Base-by-base conservation (phyloP, 805 yeast species). In the Zygosaccharomyces kombuchaensis region DNA sequence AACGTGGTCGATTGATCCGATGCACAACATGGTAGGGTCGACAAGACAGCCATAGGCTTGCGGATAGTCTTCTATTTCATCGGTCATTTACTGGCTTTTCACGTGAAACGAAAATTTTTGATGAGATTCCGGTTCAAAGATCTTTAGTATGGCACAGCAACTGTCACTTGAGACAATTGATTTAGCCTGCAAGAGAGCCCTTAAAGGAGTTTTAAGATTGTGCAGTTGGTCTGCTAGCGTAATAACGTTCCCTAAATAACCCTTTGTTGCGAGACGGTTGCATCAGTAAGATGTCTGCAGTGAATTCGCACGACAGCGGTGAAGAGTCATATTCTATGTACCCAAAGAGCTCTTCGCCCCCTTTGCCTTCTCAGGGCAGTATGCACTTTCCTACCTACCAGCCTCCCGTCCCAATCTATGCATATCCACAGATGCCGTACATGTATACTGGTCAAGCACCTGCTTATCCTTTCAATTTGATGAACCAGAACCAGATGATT, bases 281-380 rank as follows among this genome's bases (percentile, higher is more conserved):
- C 41, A 16, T 38, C 41, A 19, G 45, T 38, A 40, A 41, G 32
- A 49, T 49, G 53, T 43, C 53, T 32, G 43, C 48, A 26, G 50
- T 42, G 35, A 49, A 49, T 42, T 40, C 50, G 16, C 53, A 41
- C 39, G 53, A 49, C 34, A 35, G 46, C 41, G 47, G 44, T 36
- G 66, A 63, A 37, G 67, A 63, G 40, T 63, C 67, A 17, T 61
- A 62, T 46, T 62, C 66, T 1, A 63, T 63, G 67, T 63, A 63
- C 46, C 66, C 67, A 19, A 58, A 57, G 29, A 60, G 65, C 2
- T 52, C 63, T 12, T 59, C 67, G 12, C 59, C 67, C 12, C 63
- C 65, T 6, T 55, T 55, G 26, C 63, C 61, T 12, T 42, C 58
- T 4, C 63, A 59, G 32, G 58, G 57, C n/a, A 60, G 54, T 30